These are phyloP conservation scores for Leishmania tropica DNA, from an alignment of 208 protist species.

Conservation along the genomic window DNA sequence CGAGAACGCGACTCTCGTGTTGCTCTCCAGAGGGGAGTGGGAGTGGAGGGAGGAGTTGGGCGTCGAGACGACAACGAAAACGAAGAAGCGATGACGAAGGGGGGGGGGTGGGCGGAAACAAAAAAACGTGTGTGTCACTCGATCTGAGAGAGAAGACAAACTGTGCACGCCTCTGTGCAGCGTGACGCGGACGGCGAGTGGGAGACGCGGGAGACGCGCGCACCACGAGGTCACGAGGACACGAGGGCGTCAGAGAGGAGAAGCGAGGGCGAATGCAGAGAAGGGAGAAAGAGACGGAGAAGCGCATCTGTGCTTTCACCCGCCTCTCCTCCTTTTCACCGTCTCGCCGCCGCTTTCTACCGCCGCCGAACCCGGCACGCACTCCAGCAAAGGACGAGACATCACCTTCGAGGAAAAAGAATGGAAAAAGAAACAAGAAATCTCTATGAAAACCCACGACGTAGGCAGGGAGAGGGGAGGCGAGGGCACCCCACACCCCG, in stretches of 20 bases:
- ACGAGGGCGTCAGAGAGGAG: not conserved
- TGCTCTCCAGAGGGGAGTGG: no score
- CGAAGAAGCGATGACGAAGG: not conserved
- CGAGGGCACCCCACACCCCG: no score
- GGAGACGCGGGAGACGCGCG: not conserved
- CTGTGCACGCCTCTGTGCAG: not conserved
- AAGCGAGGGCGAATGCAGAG: not conserved
- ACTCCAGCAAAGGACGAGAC: not conserved
- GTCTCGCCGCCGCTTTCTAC: not conserved
- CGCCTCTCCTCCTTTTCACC: not conserved
- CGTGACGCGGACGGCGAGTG: not conserved
- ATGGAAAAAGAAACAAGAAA: not conserved
- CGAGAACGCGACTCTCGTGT: not conserved
- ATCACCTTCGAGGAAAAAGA: not conserved
- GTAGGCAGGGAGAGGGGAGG: not conserved
- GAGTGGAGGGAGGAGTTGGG: not conserved
- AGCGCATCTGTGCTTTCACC: not conserved
- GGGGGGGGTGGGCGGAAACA: not conserved
- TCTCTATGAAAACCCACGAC: not conserved
- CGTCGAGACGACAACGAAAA: not conserved
- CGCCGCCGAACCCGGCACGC: no score
- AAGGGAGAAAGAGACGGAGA: not conserved
- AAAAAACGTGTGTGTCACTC: not conserved
- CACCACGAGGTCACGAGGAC: not conserved
- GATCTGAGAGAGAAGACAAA: not conserved